These are phyloP conservation scores for Phytopythium ostracodes DNA, from an alignment of 352 stramenopile species.

Conservation along the genomic window DNA sequence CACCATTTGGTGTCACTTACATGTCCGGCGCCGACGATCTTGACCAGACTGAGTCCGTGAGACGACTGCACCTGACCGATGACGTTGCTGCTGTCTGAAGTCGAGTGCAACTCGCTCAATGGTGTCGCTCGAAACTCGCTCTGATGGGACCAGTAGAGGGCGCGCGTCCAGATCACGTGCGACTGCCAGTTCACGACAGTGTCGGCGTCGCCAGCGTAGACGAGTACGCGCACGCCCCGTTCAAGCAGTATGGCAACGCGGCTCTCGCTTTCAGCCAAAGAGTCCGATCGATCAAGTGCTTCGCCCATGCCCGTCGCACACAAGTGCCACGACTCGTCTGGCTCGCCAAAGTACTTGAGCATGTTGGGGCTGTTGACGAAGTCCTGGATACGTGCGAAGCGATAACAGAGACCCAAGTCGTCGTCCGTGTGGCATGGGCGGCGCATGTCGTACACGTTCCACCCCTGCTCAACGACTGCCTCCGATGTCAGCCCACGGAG, in stretches of 20 bases:
- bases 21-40: slow-evolving; percentile 60
- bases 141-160: slow-evolving; percentile 40
- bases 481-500: slow-evolving; percentile 15
- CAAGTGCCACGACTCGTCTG: slow-evolving; percentile 32
- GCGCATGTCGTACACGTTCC: slow-evolving; percentile 73
- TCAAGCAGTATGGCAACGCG: slow-evolving; percentile 49
- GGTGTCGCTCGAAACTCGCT: slow-evolving; percentile 21
- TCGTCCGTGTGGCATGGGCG: slow-evolving; percentile 48
- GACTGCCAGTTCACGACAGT: slow-evolving; percentile 66
- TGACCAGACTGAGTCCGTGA: slow-evolving; percentile 58
- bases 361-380: slow-evolving; percentile 46
- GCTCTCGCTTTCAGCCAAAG: slow-evolving; percentile 47
- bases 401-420: slow-evolving; percentile 51
- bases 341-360: slow-evolving; percentile 44
- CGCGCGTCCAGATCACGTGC: slow-evolving; percentile 59
- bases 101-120: slow-evolving; percentile 15
- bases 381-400: slow-evolving; percentile 47
- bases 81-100: slow-evolving; percentile 5
- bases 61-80: slow-evolving; percentile 42
- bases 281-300: slow-evolving; percentile 27
- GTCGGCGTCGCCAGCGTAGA: slow-evolving; percentile 71
- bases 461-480: slow-evolving; percentile 16
- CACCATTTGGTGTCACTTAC: slow-evolving; percentile 28
- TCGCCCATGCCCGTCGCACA: slow-evolving; percentile 28
- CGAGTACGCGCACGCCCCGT: slow-evolving; percentile 55